phyloP scores from a whole-genome alignment of 2,329 filamentous ascomycete genomes.

The Penicillium polonicum region DNA sequence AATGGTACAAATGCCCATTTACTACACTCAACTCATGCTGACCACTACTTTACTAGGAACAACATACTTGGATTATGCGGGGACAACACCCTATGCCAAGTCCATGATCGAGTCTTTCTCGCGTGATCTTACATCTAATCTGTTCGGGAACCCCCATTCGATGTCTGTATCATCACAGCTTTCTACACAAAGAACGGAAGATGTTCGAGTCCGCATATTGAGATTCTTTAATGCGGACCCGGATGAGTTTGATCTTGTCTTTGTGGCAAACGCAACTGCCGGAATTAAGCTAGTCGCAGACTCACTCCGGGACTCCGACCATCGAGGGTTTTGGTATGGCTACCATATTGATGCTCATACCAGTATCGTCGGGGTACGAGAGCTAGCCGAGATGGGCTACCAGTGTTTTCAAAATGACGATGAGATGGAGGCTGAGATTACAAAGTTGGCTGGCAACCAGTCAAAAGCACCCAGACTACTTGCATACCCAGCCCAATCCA shows the following conservation, averaged over 20 bases:
- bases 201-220: constrained; percentile 68
- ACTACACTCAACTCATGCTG: not conserved
- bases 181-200: constrained; percentile 71
- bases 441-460: constrained; percentile 28
- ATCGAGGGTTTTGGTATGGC: constrained; percentile 71
- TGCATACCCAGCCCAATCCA: constrained; percentile 87
- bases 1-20: constrained; percentile 29
- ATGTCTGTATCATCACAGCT: constrained; percentile 77
- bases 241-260: constrained; percentile 79
- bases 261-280: constrained; percentile 89
- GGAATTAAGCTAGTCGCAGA: constrained; percentile 85
- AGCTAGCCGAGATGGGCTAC: constrained; percentile 62
- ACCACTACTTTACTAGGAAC: constrained; percentile 52
- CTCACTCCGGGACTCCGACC: constrained; percentile 64
- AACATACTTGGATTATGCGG: constrained; percentile 89
- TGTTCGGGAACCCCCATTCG: constrained; percentile 93
- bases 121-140: constrained; percentile 69
- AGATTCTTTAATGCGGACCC: constrained; percentile 79
- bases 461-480: constrained; percentile 53
- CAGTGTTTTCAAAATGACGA: constrained; percentile 64
- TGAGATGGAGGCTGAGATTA: constrained; percentile 66
- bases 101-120: constrained; percentile 79
- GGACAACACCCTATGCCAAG: constrained; percentile 80
- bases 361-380: constrained; percentile 77
- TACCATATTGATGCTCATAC: constrained; percentile 87